Evolutionary conservation across 306 rosid genomes (phyloP).

Genomic region (Cucumis cinereus): DNA sequence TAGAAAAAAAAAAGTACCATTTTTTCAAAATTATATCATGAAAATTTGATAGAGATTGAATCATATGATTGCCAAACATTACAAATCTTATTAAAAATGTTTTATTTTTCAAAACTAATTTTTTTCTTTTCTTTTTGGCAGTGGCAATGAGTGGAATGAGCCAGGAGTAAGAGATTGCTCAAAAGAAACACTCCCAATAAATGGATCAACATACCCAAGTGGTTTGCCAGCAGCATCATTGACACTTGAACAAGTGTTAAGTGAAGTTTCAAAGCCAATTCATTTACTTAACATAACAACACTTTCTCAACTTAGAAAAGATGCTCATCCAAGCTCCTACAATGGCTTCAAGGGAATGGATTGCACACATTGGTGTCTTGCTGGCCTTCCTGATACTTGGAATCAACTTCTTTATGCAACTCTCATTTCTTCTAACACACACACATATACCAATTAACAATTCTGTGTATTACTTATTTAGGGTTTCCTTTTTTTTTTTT

Average conservation of each 20-base stretch:
- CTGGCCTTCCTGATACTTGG: slow-evolving; percentile 67
- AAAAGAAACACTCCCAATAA: slow-evolving; percentile 40
- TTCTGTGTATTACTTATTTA: neutral
- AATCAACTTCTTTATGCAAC: slow-evolving; percentile 27
- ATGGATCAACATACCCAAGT: slow-evolving; percentile 29
- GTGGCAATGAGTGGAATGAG: slow-evolving; percentile 42
- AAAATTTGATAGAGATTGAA: too few species aligned
- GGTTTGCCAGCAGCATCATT: slow-evolving; percentile 31
- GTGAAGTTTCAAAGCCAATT: slow-evolving; percentile 24
- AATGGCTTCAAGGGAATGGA: slow-evolving; percentile 50
- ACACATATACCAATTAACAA: too few species aligned
- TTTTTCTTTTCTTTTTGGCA: neutral
- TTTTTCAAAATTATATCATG: too few species aligned
- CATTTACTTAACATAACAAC: slow-evolving; percentile 48
- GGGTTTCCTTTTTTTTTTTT: too few species aligned
- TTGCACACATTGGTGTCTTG: slow-evolving; percentile 72
- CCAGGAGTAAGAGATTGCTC: slow-evolving; percentile 35
- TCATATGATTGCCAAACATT: too few species aligned
- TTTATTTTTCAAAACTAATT: too few species aligned
- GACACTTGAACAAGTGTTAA: slow-evolving; percentile 29
- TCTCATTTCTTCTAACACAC: neutral
- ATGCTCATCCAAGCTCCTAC: slow-evolving; percentile 48
- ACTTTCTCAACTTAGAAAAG: slow-evolving; percentile 61
- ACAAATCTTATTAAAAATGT: neutral
- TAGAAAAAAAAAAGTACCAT: too few species aligned